A percentile compares a stretch with the other conserved stretches of the same genome.
Conservation (phyloP, 495 filamentous ascomycete species). For the Talaromyces wortmannii region DNA sequence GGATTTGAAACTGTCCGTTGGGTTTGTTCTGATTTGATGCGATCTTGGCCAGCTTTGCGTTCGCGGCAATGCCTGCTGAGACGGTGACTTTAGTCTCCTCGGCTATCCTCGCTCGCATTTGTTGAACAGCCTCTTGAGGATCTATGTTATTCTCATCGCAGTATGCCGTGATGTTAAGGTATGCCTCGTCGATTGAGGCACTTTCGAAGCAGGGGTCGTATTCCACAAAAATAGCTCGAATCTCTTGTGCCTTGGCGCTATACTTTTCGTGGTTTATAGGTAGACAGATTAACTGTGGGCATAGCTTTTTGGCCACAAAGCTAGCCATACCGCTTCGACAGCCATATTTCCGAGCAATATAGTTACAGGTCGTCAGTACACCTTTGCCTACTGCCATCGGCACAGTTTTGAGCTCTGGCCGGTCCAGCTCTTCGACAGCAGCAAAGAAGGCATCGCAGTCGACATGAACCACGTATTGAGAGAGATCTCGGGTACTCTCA, state of each 20-base stretch:
- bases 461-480: conserved; percentile 80
- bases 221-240: conserved; percentile 70
- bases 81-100: conserved; percentile 79
- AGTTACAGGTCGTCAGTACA: conserved; percentile 93
- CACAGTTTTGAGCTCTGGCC: conserved; percentile 79
- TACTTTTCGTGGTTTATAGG: conserved; percentile 89
- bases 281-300: conserved; percentile 77
- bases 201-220: conserved; percentile 92
- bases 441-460: conserved; percentile 99
- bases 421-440: conserved; percentile 86
- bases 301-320: conserved; percentile 92
- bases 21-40: conserved; percentile 93
- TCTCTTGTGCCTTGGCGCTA: conserved; percentile 79
- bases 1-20: conserved; percentile 80
- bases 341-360: conserved; percentile 82
- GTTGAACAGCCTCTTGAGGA: conserved; percentile 65
- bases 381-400: conserved; percentile 93
- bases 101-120: conserved; percentile 70
- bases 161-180: conserved; percentile 90
- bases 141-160: conserved; percentile 59
- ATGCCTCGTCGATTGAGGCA: conserved; percentile 92
- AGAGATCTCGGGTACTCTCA: conserved; percentile 72
- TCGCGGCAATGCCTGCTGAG: conserved; percentile 90
- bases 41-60: conserved; percentile 91
- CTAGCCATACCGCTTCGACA: conserved; percentile 91